Percentiles rank a stretch among this genome's conserved stretches.
Evolutionary conservation across 1,139 yeast species (phyloP).

Genomic region (Schwanniomyces etchellsii): DNA sequence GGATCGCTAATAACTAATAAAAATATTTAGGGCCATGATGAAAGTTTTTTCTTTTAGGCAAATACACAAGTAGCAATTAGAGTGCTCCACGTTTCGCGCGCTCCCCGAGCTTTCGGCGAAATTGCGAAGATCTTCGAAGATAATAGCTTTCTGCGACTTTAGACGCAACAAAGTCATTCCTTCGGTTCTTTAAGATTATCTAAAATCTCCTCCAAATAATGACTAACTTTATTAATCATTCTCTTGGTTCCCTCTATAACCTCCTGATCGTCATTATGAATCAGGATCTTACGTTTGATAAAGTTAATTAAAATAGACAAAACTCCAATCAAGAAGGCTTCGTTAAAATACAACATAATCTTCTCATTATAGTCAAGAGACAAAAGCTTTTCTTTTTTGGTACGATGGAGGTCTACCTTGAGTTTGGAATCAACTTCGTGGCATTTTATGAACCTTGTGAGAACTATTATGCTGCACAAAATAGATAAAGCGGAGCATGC

Average conservation of each 20-base stretch:
- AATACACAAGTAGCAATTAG: too few relatives aligned
- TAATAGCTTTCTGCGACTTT: too few relatives aligned
- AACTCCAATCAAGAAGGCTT: constrained; percentile 9
- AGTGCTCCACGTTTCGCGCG: too few relatives aligned
- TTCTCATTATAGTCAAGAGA: background rate
- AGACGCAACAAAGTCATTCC: too few relatives aligned
- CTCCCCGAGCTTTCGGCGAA: too few relatives aligned
- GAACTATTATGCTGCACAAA: background rate
- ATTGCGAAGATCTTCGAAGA: too few relatives aligned
- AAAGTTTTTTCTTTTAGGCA: too few relatives aligned
- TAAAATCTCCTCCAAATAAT: constrained; percentile 15
- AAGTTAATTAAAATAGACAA: constrained; percentile 14
- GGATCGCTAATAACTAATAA: too few relatives aligned
- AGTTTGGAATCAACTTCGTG: background rate
- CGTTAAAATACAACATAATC: constrained; percentile 8
- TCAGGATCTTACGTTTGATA: constrained; percentile 11
- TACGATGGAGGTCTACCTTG: too few relatives aligned
- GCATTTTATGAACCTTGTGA: background rate
- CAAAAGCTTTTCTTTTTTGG: too few relatives aligned
- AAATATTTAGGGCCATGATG: too few relatives aligned
- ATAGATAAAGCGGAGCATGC: constrained; percentile 17
- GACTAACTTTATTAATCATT: constrained; percentile 15
- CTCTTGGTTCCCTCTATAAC: constrained; percentile 12
- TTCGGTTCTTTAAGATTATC: too few relatives aligned
- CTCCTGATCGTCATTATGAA: constrained; percentile 8